phyloP scores from a whole-genome alignment of 768 basidiomycete species.

The Strobilomyces dryophilus region DNA sequence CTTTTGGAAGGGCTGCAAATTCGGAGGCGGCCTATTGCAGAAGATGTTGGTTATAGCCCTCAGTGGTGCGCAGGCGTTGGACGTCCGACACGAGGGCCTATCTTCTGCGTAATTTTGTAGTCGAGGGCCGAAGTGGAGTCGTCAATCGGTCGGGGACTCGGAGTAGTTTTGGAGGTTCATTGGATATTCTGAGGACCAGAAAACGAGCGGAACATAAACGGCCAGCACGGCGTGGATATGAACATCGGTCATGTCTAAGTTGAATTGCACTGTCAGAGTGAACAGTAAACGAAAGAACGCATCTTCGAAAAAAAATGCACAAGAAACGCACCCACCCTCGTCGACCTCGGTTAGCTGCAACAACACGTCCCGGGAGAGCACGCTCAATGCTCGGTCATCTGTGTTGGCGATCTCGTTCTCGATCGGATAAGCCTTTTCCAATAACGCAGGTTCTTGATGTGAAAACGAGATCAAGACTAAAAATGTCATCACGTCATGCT shows the following conservation, averaged over 20 bases:
- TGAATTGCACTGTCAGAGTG: constrained; percentile 35
- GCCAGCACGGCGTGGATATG: constrained; percentile 15
- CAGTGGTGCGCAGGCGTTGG: constrained; percentile 80
- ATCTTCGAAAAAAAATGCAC: not conserved
- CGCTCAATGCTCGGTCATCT: constrained; percentile 66
- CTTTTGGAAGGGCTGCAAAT: constrained; percentile 91
- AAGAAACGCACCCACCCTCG: constrained; percentile 51
- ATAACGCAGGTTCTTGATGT: constrained; percentile 66
- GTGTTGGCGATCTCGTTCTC: constrained; percentile 62
- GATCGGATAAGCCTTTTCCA: constrained; percentile 81
- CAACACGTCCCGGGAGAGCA: constrained; percentile 69
- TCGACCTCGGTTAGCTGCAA: constrained; percentile 79
- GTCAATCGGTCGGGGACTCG: constrained; percentile 76
- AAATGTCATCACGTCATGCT: constrained; percentile 55
- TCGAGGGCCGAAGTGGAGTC: constrained; percentile 95
- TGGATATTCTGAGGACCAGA: constrained; percentile 13
- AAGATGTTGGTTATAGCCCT: constrained; percentile 97
- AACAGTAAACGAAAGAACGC: not conserved
- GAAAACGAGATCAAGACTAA: constrained; percentile 50
- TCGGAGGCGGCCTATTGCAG: constrained; percentile 93
- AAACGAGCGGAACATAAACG: constrained; percentile 22
- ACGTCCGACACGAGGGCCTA: constrained; percentile 76
- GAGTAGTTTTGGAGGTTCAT: constrained; percentile 59
- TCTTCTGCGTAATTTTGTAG: constrained; percentile 74
- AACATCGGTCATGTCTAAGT: constrained; percentile 7